Base-by-base conservation (phyloP, 2,329 filamentous ascomycete genomes). In the Diaporthe australafricana region DNA sequence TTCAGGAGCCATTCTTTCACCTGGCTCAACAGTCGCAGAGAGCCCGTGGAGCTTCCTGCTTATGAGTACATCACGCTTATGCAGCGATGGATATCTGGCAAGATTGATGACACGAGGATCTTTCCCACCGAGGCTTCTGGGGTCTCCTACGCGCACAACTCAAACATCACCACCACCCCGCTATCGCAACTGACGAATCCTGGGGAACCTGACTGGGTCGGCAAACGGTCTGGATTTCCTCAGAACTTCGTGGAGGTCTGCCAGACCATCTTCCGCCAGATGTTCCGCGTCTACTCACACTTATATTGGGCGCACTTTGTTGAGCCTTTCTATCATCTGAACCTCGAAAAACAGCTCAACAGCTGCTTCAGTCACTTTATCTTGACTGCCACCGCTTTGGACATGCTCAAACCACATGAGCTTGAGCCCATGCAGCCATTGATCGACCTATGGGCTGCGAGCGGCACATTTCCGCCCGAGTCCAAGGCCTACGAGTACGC, bases 211-310 rank as follows among this genome's bases (percentile, higher is more conserved):
- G 90, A 92, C 73, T 98, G 95, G 94, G 88, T 98, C 71, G 96
- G 96, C 78, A 97, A 97, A 85, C 90, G 93, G 57, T 96, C 94
- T 73, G 96, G 96, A 5, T 99, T 99, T 82, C 96, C 96, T 2
- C 90, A 93, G 75, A 93, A 94, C 76, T 98, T 98, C 82, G 88
- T 96, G 77, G 90, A 92, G 74, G 95, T 98, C 77, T 96, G 96
- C 86, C 95, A 97, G 86, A 92, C 92, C 75, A 96, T 98, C 78
- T 96, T 98, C 86, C 93, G 95, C 78, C 96, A 98, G 84, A 98
- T 99, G 93, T 98, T 99, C 87, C 93, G 96, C 72, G 96, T 98
- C 77, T 99, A 99, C 80, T 93, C 96, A 60, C 96, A 99, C 83
- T 91, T 99, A 73, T 99, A 99, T 87, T 98, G 97, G 89, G 94